phyloP scores from a whole-genome alignment of 176 grass and related monocot species.

The Melocanna baccifera region DNA sequence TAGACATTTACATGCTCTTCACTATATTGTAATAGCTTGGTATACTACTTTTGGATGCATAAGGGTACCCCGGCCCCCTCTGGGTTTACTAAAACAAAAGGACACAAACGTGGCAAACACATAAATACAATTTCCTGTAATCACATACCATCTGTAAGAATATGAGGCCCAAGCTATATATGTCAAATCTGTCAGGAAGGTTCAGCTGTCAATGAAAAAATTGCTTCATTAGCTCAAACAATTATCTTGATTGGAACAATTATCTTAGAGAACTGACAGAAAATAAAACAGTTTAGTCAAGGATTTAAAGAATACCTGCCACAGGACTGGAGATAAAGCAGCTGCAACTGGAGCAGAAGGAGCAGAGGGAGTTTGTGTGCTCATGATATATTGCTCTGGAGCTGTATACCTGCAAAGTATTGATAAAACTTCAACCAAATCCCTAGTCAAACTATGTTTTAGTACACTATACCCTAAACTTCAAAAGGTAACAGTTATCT shows the following conservation, averaged over 20 bases:
- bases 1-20: not conserved
- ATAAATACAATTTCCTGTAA: constrained; percentile 7
- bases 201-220: constrained; percentile 72
- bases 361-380: constrained; percentile 94
- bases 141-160: constrained; percentile 92
- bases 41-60: not conserved
- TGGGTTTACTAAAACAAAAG: not conserved
- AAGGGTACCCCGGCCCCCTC: not conserved
- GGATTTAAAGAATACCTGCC: constrained; percentile 62
- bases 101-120: not conserved
- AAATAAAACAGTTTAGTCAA: not conserved
- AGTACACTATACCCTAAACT: not conserved
- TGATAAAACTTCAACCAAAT: constrained; percentile 33
- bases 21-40: not conserved
- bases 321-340: constrained; percentile 90
- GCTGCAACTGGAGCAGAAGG: constrained; percentile 93
- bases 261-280: not conserved
- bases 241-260: not conserved
- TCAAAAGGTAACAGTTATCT: constrained; percentile 3
- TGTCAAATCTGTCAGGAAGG: constrained; percentile 98
- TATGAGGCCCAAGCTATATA: constrained; percentile 95
- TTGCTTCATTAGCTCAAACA: constrained; percentile 26
- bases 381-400: constrained; percentile 99
- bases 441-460: not conserved
- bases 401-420: constrained; percentile 74